Percentiles rank a stretch among this genome's conserved stretches.
These are phyloP conservation scores for Sporothrix luriei DNA, from an alignment of 2,329 filamentous ascomycete genomes.

Conservation along the genomic window DNA sequence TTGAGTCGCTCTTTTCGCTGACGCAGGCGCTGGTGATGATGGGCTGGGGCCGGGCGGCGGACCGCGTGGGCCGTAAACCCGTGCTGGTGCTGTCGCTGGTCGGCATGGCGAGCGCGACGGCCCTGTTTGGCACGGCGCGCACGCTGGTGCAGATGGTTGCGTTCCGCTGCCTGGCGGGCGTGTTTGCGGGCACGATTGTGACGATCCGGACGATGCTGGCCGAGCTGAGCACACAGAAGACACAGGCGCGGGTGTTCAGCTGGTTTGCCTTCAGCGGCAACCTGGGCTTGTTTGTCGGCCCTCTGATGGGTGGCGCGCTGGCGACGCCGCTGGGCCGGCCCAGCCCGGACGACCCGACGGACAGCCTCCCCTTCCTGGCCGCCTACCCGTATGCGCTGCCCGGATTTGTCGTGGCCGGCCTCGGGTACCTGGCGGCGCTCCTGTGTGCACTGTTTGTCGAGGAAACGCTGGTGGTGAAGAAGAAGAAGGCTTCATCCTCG, in stretches of 20 bases:
- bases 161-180: conserved; percentile 69
- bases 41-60: conserved; percentile 68
- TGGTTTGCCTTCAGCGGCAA: conserved; percentile 77
- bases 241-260: conserved; percentile 72
- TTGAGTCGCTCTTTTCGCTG: conserved; percentile 72
- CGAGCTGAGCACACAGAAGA: conserved; percentile 69
- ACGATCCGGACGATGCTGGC: conserved; percentile 76
- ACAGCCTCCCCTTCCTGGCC: conserved; percentile 56
- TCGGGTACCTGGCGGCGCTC: conserved; percentile 58
- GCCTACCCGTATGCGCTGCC: conserved; percentile 68
- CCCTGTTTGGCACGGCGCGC: conserved; percentile 68
- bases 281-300: conserved; percentile 72
- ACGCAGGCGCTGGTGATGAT: conserved; percentile 80
- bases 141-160: conserved; percentile 74
- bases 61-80: conserved; percentile 49
- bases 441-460: conserved; percentile 60
- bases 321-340: conserved; percentile 69
- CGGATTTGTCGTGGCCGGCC: conserved; percentile 57
- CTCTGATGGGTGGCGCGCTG: conserved; percentile 68
- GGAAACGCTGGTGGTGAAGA: conserved; percentile 56
- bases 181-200: conserved; percentile 74
- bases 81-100: conserved; percentile 63
- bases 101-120: conserved; percentile 63
- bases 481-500: neutral
- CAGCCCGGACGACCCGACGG: conserved; percentile 36